Base-by-base conservation (phyloP, 164 flowering plant species). In the Vitis rotundifolia region DNA sequence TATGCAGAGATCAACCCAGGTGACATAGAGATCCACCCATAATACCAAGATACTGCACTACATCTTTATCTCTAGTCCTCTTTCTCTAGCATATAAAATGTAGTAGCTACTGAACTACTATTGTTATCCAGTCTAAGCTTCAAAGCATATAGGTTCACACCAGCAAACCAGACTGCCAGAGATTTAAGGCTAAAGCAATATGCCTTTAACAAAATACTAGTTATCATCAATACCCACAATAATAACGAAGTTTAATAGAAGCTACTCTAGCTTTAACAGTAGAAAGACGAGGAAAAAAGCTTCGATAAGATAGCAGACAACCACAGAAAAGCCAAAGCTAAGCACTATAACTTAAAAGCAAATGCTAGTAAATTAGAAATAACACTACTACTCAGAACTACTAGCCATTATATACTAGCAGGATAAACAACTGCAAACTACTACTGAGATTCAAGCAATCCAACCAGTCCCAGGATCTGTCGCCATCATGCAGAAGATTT, bases 391-490 rank as follows among this genome's bases (percentile, higher is more conserved):
- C 63, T 71, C 14, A 48, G 19, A 75, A 70, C 58, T 26, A 29
- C 18, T 44, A 55, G 69, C 11, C 37, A 60, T 15, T 51, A 56
- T 60, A 65, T 69, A 56, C 19, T 55, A 63, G 49, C 56, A 64
- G 59, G 63, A 57, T 6, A 37, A 55, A 44, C 59, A 9, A 69
- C 57, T 53, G 62, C 56, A 59, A 47, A 44, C 54, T 67, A 68
- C 62, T 48, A 63, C 62, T 59, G 62, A 59, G 62, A 48, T 71
- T 63, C 49, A 67, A 63, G 72, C 52, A 59, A 59, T 37, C 62
- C 62, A 28, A 59, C 62, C 44, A 28, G 62, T 26, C 8, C 62
- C 44, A 59, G 62, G 14, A 18, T 59, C 62, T n/a, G 44, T 3
- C 28, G 47, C 12, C 19, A 59, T 59, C 5, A 14, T 26, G 62